A percentile compares a stretch with the other conserved stretches of the same genome.
Evolutionary conservation across 176 grass and related monocot species (phyloP).

Genomic region (Areca catechu): DNA sequence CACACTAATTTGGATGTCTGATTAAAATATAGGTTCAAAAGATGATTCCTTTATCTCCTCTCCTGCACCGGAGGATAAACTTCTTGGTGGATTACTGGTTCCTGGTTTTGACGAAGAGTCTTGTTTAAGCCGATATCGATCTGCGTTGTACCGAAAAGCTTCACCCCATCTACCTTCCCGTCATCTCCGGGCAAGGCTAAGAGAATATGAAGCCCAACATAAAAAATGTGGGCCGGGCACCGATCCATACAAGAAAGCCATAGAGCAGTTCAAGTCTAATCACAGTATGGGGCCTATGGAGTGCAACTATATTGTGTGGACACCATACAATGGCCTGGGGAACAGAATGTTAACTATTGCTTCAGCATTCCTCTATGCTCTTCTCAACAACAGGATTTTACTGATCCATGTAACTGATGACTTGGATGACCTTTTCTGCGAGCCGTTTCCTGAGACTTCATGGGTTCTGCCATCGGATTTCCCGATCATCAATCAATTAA

Average conservation of each 20-base stretch:
- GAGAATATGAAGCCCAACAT: conserved; percentile 66
- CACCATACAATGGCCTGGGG: conserved; percentile 76
- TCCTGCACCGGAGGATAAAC: conserved; percentile 25
- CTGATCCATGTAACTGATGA: conserved; percentile 39
- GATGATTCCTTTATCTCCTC: conserved; percentile 2
- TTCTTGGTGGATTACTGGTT: conserved; percentile 53
- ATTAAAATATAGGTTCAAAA: not conserved
- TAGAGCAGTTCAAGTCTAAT: conserved; percentile 50
- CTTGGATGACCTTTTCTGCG: conserved; percentile 68
- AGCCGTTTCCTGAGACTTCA: conserved; percentile 66
- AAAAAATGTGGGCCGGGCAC: conserved; percentile 71
- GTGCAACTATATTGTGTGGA: conserved; percentile 83
- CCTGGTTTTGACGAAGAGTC: conserved; percentile 36
- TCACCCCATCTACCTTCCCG: conserved; percentile 55
- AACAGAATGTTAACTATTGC: conserved; percentile 79
- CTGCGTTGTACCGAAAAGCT: conserved; percentile 43
- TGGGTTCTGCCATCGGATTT: conserved; percentile 60
- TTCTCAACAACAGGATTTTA: conserved; percentile 68
- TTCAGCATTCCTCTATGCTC: conserved; percentile 68
- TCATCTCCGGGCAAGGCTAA: conserved; percentile 51
- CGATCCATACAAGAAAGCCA: conserved; percentile 39
- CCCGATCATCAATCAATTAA: conserved; percentile 33
- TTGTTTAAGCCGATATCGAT: conserved; percentile 65
- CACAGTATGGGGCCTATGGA: conserved; percentile 27
- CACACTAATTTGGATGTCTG: too few species aligned